phyloP scores from a whole-genome alignment of 768 basidiomycete genomes.

The Macrolepiota dolichaula region DNA sequence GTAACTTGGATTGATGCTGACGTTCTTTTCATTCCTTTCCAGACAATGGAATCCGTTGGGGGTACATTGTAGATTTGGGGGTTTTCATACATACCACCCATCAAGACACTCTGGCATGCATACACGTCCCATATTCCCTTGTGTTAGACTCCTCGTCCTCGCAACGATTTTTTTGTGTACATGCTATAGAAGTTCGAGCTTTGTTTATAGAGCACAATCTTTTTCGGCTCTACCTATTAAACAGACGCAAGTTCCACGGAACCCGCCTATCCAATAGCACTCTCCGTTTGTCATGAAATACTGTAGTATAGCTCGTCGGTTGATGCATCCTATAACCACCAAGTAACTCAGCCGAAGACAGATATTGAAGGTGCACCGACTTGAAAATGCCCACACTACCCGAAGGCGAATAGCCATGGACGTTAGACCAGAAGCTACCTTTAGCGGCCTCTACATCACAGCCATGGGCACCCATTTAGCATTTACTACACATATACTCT shows the following conservation, averaged over 20 bases:
- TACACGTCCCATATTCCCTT: background rate
- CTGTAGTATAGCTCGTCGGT: too few species aligned
- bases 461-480: too few species aligned
- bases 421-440: too few species aligned
- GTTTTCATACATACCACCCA: too few species aligned
- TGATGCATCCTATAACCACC: too few species aligned
- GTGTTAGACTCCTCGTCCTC: background rate
- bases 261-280: background rate
- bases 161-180: background rate
- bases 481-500: too few species aligned
- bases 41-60: slow-evolving; percentile 25
- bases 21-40: background rate
- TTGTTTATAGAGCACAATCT: background rate
- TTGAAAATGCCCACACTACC: too few species aligned
- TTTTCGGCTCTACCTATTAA: background rate
- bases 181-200: background rate
- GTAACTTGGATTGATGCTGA: background rate
- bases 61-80: slow-evolving; percentile 16
- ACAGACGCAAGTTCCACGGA: background rate
- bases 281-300: background rate
- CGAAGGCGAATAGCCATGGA: too few species aligned
- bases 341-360: too few species aligned
- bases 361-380: too few species aligned
- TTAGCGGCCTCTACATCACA: too few species aligned
- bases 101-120: background rate